These are phyloP conservation scores for Aspergillus fumigatiaffinis DNA, from an alignment of 2,329 filamentous ascomycete species.

Conservation along the genomic window DNA sequence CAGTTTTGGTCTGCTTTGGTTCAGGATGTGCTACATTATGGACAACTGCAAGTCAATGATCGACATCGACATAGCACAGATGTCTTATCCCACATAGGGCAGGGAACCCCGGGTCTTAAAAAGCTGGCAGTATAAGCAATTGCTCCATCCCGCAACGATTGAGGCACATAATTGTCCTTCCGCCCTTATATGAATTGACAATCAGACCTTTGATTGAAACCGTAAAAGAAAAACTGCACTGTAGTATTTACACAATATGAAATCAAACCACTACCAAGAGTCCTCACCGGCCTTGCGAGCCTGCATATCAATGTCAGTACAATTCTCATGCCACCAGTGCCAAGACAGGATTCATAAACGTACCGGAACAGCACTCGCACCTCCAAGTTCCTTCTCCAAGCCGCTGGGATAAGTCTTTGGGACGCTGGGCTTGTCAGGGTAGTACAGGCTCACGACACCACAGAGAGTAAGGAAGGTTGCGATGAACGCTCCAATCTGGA, in stretches of 20 bases:
- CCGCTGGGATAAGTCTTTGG: conserved; percentile 67
- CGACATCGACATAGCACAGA: neutral
- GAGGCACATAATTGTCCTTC: neutral
- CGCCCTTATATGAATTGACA: conserved; percentile 12
- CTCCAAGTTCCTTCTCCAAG: conserved; percentile 70
- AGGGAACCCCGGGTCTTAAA: neutral
- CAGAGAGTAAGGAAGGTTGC: conserved; percentile 59
- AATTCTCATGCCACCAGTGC: neutral
- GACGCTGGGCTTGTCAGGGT: conserved; percentile 67
- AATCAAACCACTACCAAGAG: conserved; percentile 30
- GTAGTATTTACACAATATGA: conserved; percentile 39
- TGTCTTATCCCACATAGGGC: neutral
- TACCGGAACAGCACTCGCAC: conserved; percentile 63
- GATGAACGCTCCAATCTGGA: conserved; percentile 67
- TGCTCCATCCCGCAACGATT: neutral
- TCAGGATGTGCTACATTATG: neutral
- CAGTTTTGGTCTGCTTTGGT: neutral
- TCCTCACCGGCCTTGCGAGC: conserved; percentile 38
- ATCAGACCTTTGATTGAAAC: conserved; percentile 27
- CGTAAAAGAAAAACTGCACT: conserved; percentile 31
- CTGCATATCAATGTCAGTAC: conserved; percentile 18
- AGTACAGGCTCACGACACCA: conserved; percentile 64
- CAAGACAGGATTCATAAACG: conserved; percentile 32
- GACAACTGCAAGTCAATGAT: neutral
- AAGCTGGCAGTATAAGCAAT: neutral